phyloP scores from a whole-genome alignment of 805 yeast genomes.

The Brettanomyces custersianus region DNA sequence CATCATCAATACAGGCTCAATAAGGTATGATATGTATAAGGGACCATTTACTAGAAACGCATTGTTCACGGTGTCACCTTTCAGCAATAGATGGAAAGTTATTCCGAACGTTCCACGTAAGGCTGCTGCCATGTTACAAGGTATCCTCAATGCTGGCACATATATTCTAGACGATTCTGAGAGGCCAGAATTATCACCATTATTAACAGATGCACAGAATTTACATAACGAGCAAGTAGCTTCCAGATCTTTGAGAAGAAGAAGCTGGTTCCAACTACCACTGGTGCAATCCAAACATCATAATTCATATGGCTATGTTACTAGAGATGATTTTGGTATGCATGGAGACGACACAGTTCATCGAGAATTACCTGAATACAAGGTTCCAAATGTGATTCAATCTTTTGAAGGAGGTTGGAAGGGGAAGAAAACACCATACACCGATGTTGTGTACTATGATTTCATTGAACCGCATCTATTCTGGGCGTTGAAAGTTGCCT shows the following conservation, averaged over 20 bases:
- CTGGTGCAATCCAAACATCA: not conserved
- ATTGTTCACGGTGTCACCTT: conserved; percentile 79
- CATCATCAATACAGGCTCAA: conserved; percentile 77
- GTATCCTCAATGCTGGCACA: conserved; percentile 46
- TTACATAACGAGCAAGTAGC: no score
- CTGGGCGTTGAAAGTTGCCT: conserved; percentile 18
- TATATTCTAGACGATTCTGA: conserved; percentile 25
- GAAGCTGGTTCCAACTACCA: conserved; percentile 1
- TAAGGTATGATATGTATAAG: conserved; percentile 75
- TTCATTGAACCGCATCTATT: conserved; percentile 42
- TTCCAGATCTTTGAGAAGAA: no score
- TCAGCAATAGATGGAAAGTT: conserved; percentile 69
- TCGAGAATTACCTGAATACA: conserved; percentile 45
- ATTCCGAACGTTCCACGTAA: conserved; percentile 47
- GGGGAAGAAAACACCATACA: conserved; percentile 15
- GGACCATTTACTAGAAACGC: conserved; percentile 80
- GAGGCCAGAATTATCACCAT: not conserved
- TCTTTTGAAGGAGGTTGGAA: conserved; percentile 28
- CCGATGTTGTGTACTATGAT: conserved; percentile 73
- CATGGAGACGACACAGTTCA: conserved; percentile 84
- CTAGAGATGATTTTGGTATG: conserved; percentile 75
- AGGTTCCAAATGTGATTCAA: conserved; percentile 74
- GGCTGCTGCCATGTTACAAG: conserved; percentile 46
- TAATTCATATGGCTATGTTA: conserved; percentile 64
- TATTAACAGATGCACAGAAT: no score